A percentile compares a stretch with the other conserved stretches of the same genome.
phyloP scores from a whole-genome alignment of 495 filamentous ascomycete species.

The Durotheca rogersii region DNA sequence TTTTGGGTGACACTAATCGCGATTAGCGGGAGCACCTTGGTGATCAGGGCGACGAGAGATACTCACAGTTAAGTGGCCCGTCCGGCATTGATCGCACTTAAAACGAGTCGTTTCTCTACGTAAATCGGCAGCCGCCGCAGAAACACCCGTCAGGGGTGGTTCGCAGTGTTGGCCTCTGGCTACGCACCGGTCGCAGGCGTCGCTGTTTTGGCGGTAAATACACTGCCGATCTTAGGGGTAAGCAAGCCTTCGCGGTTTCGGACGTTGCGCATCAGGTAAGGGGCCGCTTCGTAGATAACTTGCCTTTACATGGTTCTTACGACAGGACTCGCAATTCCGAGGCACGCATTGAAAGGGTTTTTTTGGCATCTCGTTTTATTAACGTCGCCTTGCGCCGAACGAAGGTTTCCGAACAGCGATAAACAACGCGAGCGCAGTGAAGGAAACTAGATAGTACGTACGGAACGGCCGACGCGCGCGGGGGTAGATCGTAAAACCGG shows the following conservation, averaged over 20 bases:
- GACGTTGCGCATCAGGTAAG: too few species aligned
- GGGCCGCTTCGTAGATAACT: too few species aligned
- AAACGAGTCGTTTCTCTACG: neutral
- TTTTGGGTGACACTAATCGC: constrained; percentile 1
- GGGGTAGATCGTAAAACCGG: too few species aligned
- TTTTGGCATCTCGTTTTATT: too few species aligned
- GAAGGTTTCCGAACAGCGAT: too few species aligned
- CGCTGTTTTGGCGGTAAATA: neutral
- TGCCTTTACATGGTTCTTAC: too few species aligned
- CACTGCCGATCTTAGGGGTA: neutral
- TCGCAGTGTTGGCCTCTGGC: constrained; percentile 1
- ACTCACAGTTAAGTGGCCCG: constrained; percentile 2
- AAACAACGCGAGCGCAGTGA: too few species aligned
- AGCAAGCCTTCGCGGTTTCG: neutral
- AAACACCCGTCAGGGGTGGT: neutral
- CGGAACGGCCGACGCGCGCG: too few species aligned
- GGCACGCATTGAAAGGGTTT: too few species aligned
- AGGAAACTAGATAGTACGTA: too few species aligned
- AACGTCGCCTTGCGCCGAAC: too few species aligned
- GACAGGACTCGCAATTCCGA: too few species aligned
- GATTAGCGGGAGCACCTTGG: neutral
- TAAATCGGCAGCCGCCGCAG: neutral
- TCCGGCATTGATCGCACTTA: constrained; percentile 14
- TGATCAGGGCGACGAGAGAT: neutral
- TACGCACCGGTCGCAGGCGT: constrained; percentile 8